Evolutionary conservation across 305 asterid genomes (phyloP), one percentile per base, ranked within the genome.

Genomic region (Rubia balearica): DNA sequence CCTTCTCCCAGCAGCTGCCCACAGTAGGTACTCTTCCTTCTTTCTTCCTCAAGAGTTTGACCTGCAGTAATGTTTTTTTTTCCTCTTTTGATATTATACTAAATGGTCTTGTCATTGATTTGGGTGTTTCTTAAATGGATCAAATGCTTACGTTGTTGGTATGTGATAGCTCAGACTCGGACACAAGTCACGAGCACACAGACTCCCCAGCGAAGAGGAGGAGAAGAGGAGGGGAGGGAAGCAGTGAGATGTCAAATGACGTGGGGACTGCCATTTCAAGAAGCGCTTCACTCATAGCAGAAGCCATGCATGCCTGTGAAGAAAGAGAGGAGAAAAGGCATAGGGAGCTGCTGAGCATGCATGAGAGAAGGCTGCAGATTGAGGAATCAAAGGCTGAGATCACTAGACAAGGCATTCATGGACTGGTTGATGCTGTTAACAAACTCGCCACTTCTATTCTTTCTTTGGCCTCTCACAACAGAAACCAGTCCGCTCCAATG

Each of bases 301-400:
- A 86, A 48, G 88, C 92, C 4, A 86, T 92, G 3, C 85, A 85
- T 74, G 80, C 94, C 19, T 21, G 90, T 57, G 97, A 86, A 67
- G 94, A 89, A 76, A 86, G 89, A 73, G 90, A 84, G 65, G 96
- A 89, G 73, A 85, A 79, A 67, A 83, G 96, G 75, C 98, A 92
- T 77, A 78, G 78, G 61, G 87, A 92, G 67, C 40, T 89, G 67
- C 5, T 89, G 85, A 76, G 74, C 8, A 53, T 92, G 85, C 95
- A 92, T 48, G 82, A 90, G 74, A 90, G 89, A 68, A 83, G 96
- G 53, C 85, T 92, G 63, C 78, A 81, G 65, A 89, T 89, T 65
- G 97, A 92, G 73, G 96, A 90, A 69, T 81, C 93, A 45, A 90
- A 87, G 71, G 95, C 91, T 60, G 90, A 90, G 84, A 83, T 84